Evolutionary conservation across 2,329 filamentous ascomycete genomes (phyloP).

Genomic region (Phyllachora maydis): DNA sequence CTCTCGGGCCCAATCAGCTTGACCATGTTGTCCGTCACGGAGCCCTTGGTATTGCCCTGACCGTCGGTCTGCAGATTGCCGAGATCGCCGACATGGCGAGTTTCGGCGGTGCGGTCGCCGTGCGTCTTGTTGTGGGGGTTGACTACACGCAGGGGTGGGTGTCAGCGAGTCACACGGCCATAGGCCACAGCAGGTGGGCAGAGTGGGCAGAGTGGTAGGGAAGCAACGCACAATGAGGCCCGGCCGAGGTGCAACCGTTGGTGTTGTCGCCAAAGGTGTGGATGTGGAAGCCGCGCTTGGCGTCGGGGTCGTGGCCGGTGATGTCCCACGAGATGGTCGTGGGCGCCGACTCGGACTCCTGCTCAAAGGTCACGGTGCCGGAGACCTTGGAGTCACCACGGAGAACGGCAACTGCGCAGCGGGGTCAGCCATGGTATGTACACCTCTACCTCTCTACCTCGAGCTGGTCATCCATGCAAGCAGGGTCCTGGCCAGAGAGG

Average conservation of each 20-base stretch:
- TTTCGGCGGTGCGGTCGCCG: conserved; percentile 63
- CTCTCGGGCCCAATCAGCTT: conserved; percentile 95
- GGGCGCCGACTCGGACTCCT: conserved; percentile 58
- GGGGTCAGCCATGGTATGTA: too few relatives aligned
- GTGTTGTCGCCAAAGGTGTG: conserved; percentile 99
- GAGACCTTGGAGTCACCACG: conserved; percentile 93
- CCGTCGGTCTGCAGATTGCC: conserved; percentile 93
- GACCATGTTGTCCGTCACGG: conserved; percentile 58
- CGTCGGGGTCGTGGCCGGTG: conserved; percentile 78
- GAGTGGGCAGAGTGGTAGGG: not conserved
- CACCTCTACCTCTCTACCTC: too few relatives aligned
- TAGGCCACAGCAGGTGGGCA: conserved; percentile 1
- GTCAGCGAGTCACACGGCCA: too few relatives aligned
- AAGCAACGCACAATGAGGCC: conserved; percentile 68
- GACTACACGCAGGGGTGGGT: conserved; percentile 31
- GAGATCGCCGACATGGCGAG: conserved; percentile 90
- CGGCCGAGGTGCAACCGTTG: conserved; percentile 97
- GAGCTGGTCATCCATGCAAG: too few relatives aligned
- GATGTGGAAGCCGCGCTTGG: conserved; percentile 94
- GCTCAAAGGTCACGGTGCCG: conserved; percentile 90
- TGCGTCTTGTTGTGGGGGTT: conserved; percentile 89
- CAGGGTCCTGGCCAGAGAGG: conserved; percentile 5
- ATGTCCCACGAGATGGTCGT: conserved; percentile 90
- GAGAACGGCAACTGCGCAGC: conserved; percentile 64
- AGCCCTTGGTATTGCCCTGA: conserved; percentile 76